These are phyloP conservation scores for Phytophthora cactorum DNA, from an alignment of 352 stramenopile genomes.

Conservation along the genomic window DNA sequence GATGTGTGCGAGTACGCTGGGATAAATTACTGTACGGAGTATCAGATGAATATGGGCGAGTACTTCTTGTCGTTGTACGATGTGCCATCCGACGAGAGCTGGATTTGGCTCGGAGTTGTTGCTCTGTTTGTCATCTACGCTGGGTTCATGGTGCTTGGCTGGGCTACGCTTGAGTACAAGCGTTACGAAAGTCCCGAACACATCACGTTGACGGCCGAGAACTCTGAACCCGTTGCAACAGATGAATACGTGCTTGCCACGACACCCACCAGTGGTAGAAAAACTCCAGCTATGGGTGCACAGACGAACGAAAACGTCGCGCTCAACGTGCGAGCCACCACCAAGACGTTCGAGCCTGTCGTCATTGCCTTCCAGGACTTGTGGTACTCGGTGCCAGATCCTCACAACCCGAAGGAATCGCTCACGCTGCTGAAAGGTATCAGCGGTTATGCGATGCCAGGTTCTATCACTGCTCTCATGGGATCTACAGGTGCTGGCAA, in stretches of 20 bases:
- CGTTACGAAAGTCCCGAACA: neutral
- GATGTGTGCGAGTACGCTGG: neutral
- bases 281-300: neutral
- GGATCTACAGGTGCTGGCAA: neutral
- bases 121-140: constrained; percentile 47
- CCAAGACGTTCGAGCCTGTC: constrained; percentile 9
- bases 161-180: neutral
- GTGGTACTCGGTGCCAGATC: neutral
- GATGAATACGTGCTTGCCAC: constrained; percentile 15
- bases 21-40: neutral
- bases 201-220: constrained; percentile 12
- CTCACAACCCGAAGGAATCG: neutral
- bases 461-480: neutral
- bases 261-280: constrained; percentile 18
- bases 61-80: constrained; percentile 31
- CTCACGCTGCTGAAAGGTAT: neutral
- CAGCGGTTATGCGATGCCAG: neutral
- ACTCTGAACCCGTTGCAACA: neutral
- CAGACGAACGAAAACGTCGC: constrained; percentile 1
- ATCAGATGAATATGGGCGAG: neutral
- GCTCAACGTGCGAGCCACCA: constrained; percentile 10
- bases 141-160: constrained; percentile 39
- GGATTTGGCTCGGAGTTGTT: constrained; percentile 26
- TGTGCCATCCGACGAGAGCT: neutral
- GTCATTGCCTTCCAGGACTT: neutral